A percentile compares a stretch with the other conserved stretches of the same genome.
phyloP scores from a whole-genome alignment of 441 rosid genomes.

The Corymbia citriodora region DNA sequence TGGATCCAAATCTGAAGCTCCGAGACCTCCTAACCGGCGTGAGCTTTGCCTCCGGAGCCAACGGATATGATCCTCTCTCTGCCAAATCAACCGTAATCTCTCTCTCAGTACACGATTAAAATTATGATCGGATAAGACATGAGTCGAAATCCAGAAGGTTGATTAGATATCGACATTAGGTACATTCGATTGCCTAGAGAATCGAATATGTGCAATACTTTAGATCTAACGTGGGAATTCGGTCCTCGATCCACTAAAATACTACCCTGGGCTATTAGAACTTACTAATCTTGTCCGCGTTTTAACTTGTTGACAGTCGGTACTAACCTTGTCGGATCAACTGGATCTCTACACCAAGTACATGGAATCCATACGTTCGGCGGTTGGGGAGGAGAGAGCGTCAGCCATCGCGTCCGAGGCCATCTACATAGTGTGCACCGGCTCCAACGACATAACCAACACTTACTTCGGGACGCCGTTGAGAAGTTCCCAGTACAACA shows the following conservation, averaged over 20 bases:
- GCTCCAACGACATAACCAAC: constrained; percentile 40
- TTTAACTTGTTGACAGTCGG: constrained; percentile 14
- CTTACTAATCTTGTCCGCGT: background rate
- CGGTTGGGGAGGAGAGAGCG: constrained; percentile 30
- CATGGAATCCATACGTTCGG: constrained; percentile 16
- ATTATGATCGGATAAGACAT: background rate
- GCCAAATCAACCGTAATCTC: background rate
- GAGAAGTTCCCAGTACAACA: constrained; percentile 18
- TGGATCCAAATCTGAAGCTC: constrained; percentile 10
- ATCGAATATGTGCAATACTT: background rate
- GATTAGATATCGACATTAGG: background rate
- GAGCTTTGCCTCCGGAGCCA: constrained; percentile 14
- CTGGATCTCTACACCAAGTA: constrained; percentile 25
- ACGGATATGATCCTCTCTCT: constrained; percentile 11
- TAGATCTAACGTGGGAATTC: background rate
- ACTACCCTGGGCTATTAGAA: background rate
- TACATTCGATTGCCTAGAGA: background rate
- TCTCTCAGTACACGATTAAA: background rate
- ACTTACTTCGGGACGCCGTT: constrained; percentile 21
- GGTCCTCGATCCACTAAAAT: background rate
- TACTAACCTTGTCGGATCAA: constrained; percentile 37
- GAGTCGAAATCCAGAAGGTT: background rate
- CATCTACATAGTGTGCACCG: constrained; percentile 17
- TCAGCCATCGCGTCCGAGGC: constrained; percentile 18
- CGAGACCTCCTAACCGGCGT: constrained; percentile 17